Evolutionary conservation across 495 filamentous ascomycete species (phyloP).

Genomic region (Neurospora sublineolata): DNA sequence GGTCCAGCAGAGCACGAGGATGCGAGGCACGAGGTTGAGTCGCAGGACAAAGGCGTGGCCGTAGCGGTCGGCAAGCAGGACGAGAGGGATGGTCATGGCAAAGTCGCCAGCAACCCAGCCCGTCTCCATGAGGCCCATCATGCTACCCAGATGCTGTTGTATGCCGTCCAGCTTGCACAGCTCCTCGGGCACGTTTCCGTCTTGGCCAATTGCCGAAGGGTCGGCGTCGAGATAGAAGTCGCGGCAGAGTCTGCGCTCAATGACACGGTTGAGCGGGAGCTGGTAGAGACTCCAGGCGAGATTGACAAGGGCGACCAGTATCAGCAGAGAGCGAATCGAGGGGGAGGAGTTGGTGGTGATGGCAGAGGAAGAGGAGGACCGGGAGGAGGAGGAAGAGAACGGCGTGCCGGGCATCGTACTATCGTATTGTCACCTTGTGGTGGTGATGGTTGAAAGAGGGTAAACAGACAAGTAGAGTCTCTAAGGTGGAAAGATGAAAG

Average conservation of each 20-base stretch:
- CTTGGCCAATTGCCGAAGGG: slow-evolving; percentile 19
- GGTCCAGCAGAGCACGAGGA: slow-evolving; percentile 30
- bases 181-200: slow-evolving; percentile 31
- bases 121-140: slow-evolving; percentile 33
- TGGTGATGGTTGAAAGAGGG: neutral
- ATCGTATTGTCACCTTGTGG: neutral
- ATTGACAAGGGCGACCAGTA: slow-evolving; percentile 30
- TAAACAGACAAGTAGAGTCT: neutral
- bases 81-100: slow-evolving; percentile 34
- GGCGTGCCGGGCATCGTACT: neutral
- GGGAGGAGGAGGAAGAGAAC: neutral
- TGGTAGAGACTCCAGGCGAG: slow-evolving; percentile 34
- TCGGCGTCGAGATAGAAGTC: slow-evolving; percentile 32
- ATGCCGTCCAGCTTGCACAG: slow-evolving; percentile 36
- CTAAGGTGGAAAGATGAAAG: neutral
- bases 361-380: neutral
- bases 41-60: slow-evolving; percentile 25
- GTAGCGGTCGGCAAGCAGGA: slow-evolving; percentile 27
- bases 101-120: slow-evolving; percentile 36
- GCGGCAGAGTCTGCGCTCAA: slow-evolving; percentile 35
- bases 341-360: neutral
- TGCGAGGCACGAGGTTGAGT: slow-evolving; percentile 29
- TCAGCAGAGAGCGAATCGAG: slow-evolving; percentile 22
- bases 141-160: slow-evolving; percentile 32
- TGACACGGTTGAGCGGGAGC: slow-evolving; percentile 35